A percentile compares a stretch with the other conserved stretches of the same genome.
Conservation (phyloP, 306 rosid genomes). For the Trichosanthes cucumerina region DNA sequence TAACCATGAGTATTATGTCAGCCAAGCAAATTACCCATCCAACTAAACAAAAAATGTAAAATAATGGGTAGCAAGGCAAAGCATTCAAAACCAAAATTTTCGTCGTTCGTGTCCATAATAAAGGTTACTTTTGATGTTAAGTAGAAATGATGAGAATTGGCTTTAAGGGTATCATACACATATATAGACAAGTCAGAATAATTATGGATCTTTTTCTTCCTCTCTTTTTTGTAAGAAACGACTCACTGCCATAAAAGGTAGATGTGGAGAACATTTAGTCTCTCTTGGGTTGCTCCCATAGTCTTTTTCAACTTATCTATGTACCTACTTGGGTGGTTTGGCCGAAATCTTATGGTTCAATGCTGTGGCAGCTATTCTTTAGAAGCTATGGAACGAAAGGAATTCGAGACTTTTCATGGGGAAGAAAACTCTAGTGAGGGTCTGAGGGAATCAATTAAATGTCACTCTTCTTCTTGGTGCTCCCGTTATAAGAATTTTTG, state of each 20-base stretch:
- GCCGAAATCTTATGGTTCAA: background rate
- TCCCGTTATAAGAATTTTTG: no score
- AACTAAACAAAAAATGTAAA: background rate
- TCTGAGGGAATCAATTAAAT: background rate
- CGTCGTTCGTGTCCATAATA: background rate
- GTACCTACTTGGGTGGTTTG: background rate
- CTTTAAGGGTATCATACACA: background rate
- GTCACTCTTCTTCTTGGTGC: background rate
- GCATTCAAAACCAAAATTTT: background rate
- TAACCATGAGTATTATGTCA: background rate
- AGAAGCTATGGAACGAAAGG: background rate
- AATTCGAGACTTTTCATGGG: background rate
- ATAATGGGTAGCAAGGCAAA: background rate
- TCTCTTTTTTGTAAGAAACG: background rate
- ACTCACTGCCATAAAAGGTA: background rate
- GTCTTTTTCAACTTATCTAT: background rate
- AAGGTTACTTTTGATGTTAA: background rate
- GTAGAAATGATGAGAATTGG: background rate
- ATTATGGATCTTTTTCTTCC: background rate
- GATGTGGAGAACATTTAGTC: background rate
- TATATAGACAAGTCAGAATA: background rate
- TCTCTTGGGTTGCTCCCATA: background rate
- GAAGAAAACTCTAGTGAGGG: background rate
- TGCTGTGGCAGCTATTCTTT: background rate
- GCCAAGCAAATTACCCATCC: background rate